A percentile compares a stretch with the other conserved stretches of the same genome.
These are phyloP conservation scores for Zanthoxylum bungeanum DNA, from an alignment of 345 rosid genomes.

Conservation along the genomic window DNA sequence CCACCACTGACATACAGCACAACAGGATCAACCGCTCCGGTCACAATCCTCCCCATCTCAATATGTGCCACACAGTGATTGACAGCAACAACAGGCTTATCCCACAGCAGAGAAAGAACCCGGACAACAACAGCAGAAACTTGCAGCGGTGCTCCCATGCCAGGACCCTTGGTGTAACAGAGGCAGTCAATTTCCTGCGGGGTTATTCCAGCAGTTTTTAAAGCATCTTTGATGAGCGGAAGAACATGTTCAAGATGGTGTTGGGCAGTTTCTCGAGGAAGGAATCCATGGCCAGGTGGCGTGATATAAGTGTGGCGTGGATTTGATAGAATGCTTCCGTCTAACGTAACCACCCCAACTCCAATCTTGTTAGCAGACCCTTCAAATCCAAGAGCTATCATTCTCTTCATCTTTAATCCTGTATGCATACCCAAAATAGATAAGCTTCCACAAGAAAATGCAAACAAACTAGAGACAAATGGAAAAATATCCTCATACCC, in stretches of 20 bases:
- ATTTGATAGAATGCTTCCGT: constrained; percentile 80
- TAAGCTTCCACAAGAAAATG: neutral
- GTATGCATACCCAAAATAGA: neutral
- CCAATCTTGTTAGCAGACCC: constrained; percentile 97
- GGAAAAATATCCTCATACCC: neutral
- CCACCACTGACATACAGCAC: constrained; percentile 98
- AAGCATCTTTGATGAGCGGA: constrained; percentile 74
- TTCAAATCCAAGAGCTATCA: constrained; percentile 85
- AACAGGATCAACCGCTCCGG: constrained; percentile 90
- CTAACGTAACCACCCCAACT: constrained; percentile 79
- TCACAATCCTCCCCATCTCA: constrained; percentile 96
- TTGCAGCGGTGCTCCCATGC: constrained; percentile 94
- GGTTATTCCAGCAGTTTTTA: constrained; percentile 57
- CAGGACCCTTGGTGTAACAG: constrained; percentile 94
- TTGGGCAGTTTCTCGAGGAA: constrained; percentile 92
- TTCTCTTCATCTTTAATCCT: constrained; percentile 49
- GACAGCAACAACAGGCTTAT: constrained; percentile 79
- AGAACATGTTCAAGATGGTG: constrained; percentile 84
- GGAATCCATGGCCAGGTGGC: constrained; percentile 96
- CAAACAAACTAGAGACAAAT: neutral
- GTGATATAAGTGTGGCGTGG: constrained; percentile 95
- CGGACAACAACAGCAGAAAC: constrained; percentile 75
- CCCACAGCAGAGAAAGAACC: constrained; percentile 87
- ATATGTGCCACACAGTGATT: constrained; percentile 98
- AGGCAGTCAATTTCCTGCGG: constrained; percentile 80